Percentiles rank a stretch among this genome's conserved stretches.
phyloP scores from a whole-genome alignment of 2,329 filamentous ascomycete genomes.

The Colletotrichum ledebouriae region DNA sequence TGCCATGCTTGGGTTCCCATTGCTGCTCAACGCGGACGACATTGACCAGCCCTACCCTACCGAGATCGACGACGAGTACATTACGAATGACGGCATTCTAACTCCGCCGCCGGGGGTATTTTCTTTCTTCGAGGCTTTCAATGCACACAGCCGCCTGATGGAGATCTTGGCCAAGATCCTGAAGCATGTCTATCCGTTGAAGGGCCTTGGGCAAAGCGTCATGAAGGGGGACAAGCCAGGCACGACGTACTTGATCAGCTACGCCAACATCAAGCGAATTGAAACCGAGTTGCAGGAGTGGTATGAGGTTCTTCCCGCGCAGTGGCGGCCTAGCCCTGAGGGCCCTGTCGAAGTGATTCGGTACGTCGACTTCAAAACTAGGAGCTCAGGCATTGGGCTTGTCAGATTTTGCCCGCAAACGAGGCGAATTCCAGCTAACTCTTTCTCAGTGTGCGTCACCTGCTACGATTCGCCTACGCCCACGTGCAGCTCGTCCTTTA shows the following conservation, averaged over 20 bases:
- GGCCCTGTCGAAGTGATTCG: constrained; percentile 80
- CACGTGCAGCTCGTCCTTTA: constrained; percentile 88
- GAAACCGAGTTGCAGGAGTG: constrained; percentile 74
- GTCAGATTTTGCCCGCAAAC: too few species aligned
- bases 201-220: constrained; percentile 64
- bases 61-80: constrained; percentile 77
- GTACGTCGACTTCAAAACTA: constrained; percentile 61
- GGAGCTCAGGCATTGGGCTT: background rate
- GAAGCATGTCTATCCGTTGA: constrained; percentile 75
- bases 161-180: constrained; percentile 74
- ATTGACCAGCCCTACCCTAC: constrained; percentile 75
- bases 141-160: constrained; percentile 75
- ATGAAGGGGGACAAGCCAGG: constrained; percentile 57
- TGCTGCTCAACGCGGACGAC: constrained; percentile 73
- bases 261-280: constrained; percentile 73
- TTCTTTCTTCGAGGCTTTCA: constrained; percentile 74
- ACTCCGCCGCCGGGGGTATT: constrained; percentile 67
- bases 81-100: constrained; percentile 69
- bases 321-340: constrained; percentile 84
- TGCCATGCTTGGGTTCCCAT: constrained; percentile 75
- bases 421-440: constrained; percentile 13
- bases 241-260: constrained; percentile 73
- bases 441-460: constrained; percentile 71
- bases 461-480: constrained; percentile 83
- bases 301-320: constrained; percentile 77